These are phyloP conservation scores for Eucalyptus marginata DNA, from an alignment of 345 rosid species.

Conservation along the genomic window DNA sequence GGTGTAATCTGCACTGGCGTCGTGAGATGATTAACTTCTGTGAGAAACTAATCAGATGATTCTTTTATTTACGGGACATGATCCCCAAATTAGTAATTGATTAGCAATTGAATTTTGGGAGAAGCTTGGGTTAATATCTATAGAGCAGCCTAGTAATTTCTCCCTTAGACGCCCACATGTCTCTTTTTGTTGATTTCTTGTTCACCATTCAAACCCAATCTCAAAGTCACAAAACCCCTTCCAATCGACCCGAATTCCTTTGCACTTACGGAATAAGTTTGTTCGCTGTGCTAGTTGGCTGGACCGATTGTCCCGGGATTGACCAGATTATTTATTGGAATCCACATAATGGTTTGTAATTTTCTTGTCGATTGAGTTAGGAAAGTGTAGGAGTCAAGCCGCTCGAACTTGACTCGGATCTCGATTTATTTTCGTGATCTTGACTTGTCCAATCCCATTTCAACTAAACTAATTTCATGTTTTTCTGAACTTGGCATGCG, in stretches of 20 bases:
- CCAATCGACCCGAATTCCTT: neutral
- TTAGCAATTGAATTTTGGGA: neutral
- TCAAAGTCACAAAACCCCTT: neutral
- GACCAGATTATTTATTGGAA: neutral
- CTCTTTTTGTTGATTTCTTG: neutral
- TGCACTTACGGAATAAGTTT: neutral
- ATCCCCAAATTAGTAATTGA: neutral
- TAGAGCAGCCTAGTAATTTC: neutral
- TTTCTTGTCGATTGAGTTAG: neutral
- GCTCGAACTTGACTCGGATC: neutral
- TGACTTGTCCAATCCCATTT: neutral
- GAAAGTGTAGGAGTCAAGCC: neutral
- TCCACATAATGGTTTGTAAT: neutral
- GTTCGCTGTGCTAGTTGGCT: neutral
- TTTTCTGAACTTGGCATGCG: neutral
- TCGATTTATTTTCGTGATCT: neutral
- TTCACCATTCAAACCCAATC: neutral
- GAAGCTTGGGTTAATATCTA: neutral
- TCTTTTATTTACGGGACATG: neutral
- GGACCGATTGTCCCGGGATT: neutral
- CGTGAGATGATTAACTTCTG: neutral
- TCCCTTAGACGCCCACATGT: neutral
- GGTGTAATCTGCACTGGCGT: neutral
- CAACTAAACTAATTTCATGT: neutral
- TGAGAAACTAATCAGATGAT: neutral